Evolutionary conservation across 257 asterid species (phyloP).

Genomic region (Fraxinus pennsylvanica): DNA sequence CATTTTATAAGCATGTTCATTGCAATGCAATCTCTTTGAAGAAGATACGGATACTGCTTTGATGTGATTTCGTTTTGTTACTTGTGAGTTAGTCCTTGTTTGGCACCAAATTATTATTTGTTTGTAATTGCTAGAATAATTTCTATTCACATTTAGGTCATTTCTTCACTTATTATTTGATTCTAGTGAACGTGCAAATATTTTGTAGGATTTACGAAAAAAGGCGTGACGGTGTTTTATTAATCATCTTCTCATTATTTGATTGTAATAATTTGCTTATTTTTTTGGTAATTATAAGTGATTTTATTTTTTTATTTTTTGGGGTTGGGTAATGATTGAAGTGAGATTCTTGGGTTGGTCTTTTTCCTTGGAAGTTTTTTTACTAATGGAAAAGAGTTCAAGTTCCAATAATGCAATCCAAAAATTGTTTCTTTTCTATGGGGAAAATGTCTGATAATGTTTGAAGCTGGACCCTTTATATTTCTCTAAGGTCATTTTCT

Average conservation of each 20-base stretch:
- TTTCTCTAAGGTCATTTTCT: background rate
- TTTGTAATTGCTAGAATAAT: too few species aligned
- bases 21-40: conserved; percentile 20
- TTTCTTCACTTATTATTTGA: too few species aligned
- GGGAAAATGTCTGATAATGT: background rate
- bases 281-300: background rate
- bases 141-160: too few species aligned
- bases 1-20: too few species aligned
- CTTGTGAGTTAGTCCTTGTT: background rate
- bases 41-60: conserved; percentile 38
- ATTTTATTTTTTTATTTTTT: too few species aligned
- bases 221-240: too few species aligned
- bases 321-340: conserved; percentile 1
- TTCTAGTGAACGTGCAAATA: too few species aligned
- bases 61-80: conserved; percentile 34
- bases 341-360: background rate
- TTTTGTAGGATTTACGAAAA: too few species aligned
- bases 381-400: background rate
- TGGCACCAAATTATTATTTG: too few species aligned
- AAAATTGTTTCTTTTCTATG: background rate
- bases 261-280: background rate
- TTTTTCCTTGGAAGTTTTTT: background rate
- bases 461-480: background rate
- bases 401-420: background rate
- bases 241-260: background rate